Base-by-base conservation (phyloP, 345 rosid genomes). In the Passiflora organensis region DNA sequence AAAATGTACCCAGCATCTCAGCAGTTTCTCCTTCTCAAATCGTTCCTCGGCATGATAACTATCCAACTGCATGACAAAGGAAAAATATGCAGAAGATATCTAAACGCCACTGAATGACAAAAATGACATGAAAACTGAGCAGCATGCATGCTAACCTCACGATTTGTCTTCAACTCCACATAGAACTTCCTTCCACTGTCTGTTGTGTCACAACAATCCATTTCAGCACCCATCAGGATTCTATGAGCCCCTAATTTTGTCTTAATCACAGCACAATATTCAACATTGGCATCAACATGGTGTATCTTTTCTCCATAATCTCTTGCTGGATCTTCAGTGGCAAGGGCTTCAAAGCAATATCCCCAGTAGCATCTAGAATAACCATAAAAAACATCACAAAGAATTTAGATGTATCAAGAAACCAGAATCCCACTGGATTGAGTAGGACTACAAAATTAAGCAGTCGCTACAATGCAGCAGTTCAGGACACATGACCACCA, bases 331-430 rank as follows among this genome's bases (percentile, higher is more conserved):
- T 86, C 91, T 74, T 86, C 97, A 13, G 96, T 89, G 47, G 97
- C 99, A 62, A 93, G 86, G 74, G 74, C 76, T 82, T 93, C 99
- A 47, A 93, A 93, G 70, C 89, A 84, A 73, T 89, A 93, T 53
- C 97, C 99, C 99, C 97, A 89, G 52, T 93, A 93, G 76, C 91
- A 82, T 78, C 99, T 93, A 73, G n/a, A n/a, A n/a, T n/a, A n/a
- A n/a, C n/a, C 58, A 53, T 9, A 61, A 56, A 5, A 64, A 63
- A 20, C 21, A 42, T 50, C 39, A 56, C 4, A 61, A 63, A 17
- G 20, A 37, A 54, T 25, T 46, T 15, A 18, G 18, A 25, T 28
- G 51, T 41, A 23, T 5, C 21, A 43, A 51, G 22, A 51, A n/a
- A 5, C 28, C 6, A 41, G n/a, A n/a, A n/a, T n/a, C n/a, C 34